Evolutionary conservation across 805 yeast genomes (phyloP), one percentile per base, ranked within the genome.

Genomic region (Hanseniaspora pseudoguilliermondii): DNA sequence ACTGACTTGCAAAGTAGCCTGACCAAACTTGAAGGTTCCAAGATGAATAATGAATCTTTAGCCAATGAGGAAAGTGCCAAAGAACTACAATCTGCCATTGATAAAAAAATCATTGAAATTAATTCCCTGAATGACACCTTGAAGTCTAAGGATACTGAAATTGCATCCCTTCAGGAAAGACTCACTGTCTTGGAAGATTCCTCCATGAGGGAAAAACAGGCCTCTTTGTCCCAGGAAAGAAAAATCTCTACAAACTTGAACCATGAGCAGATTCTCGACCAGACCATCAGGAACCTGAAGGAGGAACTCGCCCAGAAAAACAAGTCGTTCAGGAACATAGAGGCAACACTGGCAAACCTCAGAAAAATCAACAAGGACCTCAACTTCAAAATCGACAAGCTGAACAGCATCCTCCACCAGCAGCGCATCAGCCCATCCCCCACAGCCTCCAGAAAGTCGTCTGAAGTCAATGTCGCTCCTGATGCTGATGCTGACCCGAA

Each of bases 311-410:
- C 72, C 13, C 69, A 68, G 5, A 72, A 81, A 2, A 81, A 79
- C 55, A 68, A 66, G 25, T 79, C 78, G 56, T 68, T 76, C 25
- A 75, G 76, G 23, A 87, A 83, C 38, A 70, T 74, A 49, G 89
- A 84, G 59, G 71, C 68, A 21, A 56, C 78, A 58, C 81, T 81
- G 58, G 62, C 63, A 20, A 72, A 76, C n/a, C 69, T 85, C 61
- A 81, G 80, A 67, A 75, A 72, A 55, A 65, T 81, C 34, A 83
- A 83, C 60, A 86, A 82, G 39, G 93, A 86, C 55, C 68, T 81
- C n/a, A 77, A 75, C 32, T 73, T 80, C 62, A 86, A 85, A 64
- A 70, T 82, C 50, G 86, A 84, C 46, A 74, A 88, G 60, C 63
- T 85, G 48, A 77, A 82, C n/a, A 84, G 82, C 63, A 49, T 53